Evolutionary conservation across 208 protist species (phyloP), one percentile per base, ranked within the genome.

Genomic region (Trypanosoma platydactyli): DNA sequence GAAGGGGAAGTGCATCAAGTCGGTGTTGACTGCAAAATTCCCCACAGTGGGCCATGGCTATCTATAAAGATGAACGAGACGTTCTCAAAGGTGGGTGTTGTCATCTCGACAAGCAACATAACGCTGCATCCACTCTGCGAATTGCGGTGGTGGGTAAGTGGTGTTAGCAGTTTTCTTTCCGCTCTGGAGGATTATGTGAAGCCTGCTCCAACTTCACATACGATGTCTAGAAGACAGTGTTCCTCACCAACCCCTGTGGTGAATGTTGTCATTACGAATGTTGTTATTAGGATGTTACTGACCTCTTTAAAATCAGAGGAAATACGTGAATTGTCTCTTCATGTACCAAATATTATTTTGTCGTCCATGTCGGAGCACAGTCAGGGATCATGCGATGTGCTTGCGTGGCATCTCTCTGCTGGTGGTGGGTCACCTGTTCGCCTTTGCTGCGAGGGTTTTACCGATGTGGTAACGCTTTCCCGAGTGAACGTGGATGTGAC

Each of bases 121-220:
- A 58, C 87, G 13, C 53, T 77, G 42, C 69, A 83, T 15, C 81
- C 83, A 3, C 41, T 77, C 51, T 83, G 87, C 68, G 87, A 93
- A 59, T 60, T 84, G 60, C 62, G 56, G 12, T 93, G 87, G 87
- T 93, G 87, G 87, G 30, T 54, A 4, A 49, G 59, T 24, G 84
- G 81, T 45, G 25, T 73, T 9, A 1, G 24, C 22, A 41, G 51
- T 24, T 70, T 79, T 65, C 0, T 61, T 16, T 24, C 41, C 11
- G 20, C 40, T 7, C 18, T 71, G 5, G 45, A 54, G 6, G 24
- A 40, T 18, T 71, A 50, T 46, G 63, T 33, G 24, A 20, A 57
- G 38, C 25, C 7, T 20, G 16, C 42, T 29, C 27, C n/a, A 7
- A 12, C 5, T 27, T 18, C 5, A 11, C 40, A 9, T 50, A 41